Conservation (phyloP, 805 yeast species). For the Saccharomycopsis fermentans region DNA sequence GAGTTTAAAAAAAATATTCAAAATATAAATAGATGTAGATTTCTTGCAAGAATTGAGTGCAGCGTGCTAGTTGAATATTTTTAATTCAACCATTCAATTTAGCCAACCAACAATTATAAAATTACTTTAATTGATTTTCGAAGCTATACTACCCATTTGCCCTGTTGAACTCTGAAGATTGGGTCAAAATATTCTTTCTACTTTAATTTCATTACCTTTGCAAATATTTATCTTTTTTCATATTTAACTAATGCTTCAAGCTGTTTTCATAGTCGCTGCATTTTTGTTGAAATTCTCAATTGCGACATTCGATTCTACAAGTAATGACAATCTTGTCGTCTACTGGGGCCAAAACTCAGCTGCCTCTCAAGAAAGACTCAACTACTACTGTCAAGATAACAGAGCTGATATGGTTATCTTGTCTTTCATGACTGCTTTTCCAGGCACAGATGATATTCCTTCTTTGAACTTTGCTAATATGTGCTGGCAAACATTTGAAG, state of each 20-base stretch:
- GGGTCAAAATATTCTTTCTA: background rate
- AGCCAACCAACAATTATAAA: too few species aligned
- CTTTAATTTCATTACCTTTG: background rate
- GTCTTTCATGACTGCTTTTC: slow-evolving; percentile 30
- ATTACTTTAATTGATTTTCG: too few species aligned
- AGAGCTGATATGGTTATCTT: slow-evolving; percentile 35
- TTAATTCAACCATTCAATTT: too few species aligned
- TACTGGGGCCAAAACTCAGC: slow-evolving; percentile 68
- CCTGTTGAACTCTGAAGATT: too few species aligned
- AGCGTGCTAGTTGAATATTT: too few species aligned
- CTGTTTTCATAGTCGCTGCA: slow-evolving; percentile 13
- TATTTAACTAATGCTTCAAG: slow-evolving; percentile 10
- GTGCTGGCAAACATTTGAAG: slow-evolving; percentile 19
- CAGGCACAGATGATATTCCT: slow-evolving; percentile 23
- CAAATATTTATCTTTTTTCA: background rate
- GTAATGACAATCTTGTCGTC: slow-evolving; percentile 41
- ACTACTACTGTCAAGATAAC: slow-evolving; percentile 42
- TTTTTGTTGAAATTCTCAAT: background rate
- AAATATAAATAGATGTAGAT: too few species aligned
- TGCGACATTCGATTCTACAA: slow-evolving; percentile 23
- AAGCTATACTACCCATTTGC: too few species aligned
- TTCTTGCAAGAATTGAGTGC: too few species aligned
- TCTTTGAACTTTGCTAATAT: slow-evolving; percentile 38
- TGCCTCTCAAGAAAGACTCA: slow-evolving; percentile 35
- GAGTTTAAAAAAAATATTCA: too few species aligned